phyloP scores from a whole-genome alignment of 352 stramenopile genomes.

The Pseudoperonospora humuli region DNA sequence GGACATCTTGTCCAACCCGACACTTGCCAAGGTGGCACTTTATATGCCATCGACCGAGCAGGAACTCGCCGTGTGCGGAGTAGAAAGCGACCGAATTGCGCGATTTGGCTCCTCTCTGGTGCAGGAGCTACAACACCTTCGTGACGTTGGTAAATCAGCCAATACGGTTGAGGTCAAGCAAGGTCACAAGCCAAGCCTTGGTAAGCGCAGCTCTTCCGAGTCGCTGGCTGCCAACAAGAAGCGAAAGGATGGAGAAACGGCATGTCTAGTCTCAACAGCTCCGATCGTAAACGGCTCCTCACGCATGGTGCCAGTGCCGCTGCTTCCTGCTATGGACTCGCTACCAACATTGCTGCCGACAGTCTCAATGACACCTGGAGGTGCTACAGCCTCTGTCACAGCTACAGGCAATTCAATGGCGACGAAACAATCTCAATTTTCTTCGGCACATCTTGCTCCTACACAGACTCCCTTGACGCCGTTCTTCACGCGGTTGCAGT shows the following conservation, averaged over 20 bases:
- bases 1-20: constrained; percentile 67
- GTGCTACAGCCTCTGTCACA: neutral
- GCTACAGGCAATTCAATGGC: constrained; percentile 10
- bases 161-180: constrained; percentile 11
- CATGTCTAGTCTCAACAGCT: constrained; percentile 18
- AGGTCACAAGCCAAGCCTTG: constrained; percentile 11
- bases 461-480: constrained; percentile 18
- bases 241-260: constrained; percentile 20
- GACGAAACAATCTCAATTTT: constrained; percentile 20
- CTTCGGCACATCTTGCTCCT: constrained; percentile 16
- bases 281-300: constrained; percentile 11
- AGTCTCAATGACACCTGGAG: constrained; percentile 22
- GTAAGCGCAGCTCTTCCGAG: constrained; percentile 20
- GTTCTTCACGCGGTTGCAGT: constrained; percentile 39
- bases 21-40: constrained; percentile 63
- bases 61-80: constrained; percentile 47
- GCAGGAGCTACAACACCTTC: constrained; percentile 38
- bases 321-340: constrained; percentile 33
- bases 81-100: constrained; percentile 36
- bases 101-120: constrained; percentile 57
- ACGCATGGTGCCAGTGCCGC: constrained; percentile 30
- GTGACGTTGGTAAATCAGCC: constrained; percentile 6
- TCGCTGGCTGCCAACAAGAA: constrained; percentile 20
- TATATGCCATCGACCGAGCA: constrained; percentile 45
- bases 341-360: constrained; percentile 51